Conservation (phyloP, 2,329 filamentous ascomycete species). For the Talaromyces sp. region DNA sequence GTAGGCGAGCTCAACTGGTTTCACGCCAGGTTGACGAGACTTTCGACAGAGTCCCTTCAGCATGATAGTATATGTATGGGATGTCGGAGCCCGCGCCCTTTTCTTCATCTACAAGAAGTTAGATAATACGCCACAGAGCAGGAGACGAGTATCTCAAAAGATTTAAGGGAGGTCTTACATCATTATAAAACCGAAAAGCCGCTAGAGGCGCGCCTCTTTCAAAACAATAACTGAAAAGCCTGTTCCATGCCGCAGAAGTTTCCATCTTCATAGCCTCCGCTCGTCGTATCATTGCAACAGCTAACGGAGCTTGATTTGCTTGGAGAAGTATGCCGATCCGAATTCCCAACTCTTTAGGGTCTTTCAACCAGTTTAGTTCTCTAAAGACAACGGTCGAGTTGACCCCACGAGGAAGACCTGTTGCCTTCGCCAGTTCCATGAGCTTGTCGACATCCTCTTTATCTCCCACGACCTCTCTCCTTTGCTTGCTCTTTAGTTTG, state of each 20-base stretch:
- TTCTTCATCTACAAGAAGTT: constrained; percentile 76
- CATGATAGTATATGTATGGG: constrained; percentile 77
- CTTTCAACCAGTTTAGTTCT: constrained; percentile 59
- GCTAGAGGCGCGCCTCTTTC: constrained; percentile 53
- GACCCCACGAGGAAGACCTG: constrained; percentile 12
- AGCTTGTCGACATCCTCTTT: constrained; percentile 13
- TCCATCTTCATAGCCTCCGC: constrained; percentile 59
- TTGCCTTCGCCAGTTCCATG: constrained; percentile 17
- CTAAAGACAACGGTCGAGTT: constrained; percentile 38
- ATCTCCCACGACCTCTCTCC: constrained; percentile 1
- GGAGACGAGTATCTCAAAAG: background rate
- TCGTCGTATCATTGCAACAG: constrained; percentile 61
- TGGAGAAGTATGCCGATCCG: constrained; percentile 59
- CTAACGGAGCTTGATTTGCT: constrained; percentile 59
- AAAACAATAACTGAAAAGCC: constrained; percentile 69
- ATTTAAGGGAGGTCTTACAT: constrained; percentile 48
- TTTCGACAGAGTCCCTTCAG: constrained; percentile 67
- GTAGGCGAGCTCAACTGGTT: constrained; percentile 63
- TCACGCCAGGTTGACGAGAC: constrained; percentile 45
- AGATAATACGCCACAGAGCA: background rate
- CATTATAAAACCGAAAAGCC: constrained; percentile 82
- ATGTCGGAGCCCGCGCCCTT: constrained; percentile 71
- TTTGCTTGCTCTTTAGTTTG: background rate
- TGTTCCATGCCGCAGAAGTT: constrained; percentile 80
- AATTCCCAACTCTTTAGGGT: constrained; percentile 67